Evolutionary conservation across 2,329 filamentous ascomycete genomes (phyloP), one percentile per base, ranked within the genome.

Genomic region (Botrytis squamosa): DNA sequence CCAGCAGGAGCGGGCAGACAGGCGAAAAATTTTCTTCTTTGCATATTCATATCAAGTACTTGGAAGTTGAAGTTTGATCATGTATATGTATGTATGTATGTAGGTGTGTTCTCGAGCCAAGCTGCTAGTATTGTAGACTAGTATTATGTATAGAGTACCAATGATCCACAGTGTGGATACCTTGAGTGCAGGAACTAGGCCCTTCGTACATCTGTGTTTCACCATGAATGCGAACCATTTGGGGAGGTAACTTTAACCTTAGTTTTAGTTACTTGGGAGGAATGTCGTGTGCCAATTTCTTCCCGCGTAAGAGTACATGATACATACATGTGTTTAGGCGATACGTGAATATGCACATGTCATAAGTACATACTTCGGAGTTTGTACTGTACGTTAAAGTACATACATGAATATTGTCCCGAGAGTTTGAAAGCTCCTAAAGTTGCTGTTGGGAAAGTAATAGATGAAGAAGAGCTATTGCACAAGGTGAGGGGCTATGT

Each of bases 31-130:
- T 67, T 67, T 67, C 65, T 67, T 40, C 49, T 16, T 20, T 68
- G 65, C 65, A 68, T 55, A 40, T 40, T 67, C 57, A 33, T 60
- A 36, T 57, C 52, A 33, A 57, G 52, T 57, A 29, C 52, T 57
- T 57, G 33, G 36, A n/a, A 25, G n/a, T 66, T 46, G 42, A 29
- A 18, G 46, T 38, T 38, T 10, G 14, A 52, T 40, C 33, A 25
- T 52, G 29, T 49, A 65, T 64, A 20, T 66, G 36, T 38, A 62
- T 25, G 36, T 38, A 62, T 25, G 49, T 62, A 25, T 36, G 55
- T 33, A 59, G n/a, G 14, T 60, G 20, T 62, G 38, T 40, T 63
- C 60, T 63, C 60, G 38, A 63, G 60, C 60, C 36, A 63, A 63
- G 60, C 60, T 42, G 22, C 38, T 40, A 63, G 36, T 63, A 40